Percentiles rank a stretch among this genome's conserved stretches.
phyloP scores from a whole-genome alignment of 805 yeast species.

The Citeromyces matritensis region DNA sequence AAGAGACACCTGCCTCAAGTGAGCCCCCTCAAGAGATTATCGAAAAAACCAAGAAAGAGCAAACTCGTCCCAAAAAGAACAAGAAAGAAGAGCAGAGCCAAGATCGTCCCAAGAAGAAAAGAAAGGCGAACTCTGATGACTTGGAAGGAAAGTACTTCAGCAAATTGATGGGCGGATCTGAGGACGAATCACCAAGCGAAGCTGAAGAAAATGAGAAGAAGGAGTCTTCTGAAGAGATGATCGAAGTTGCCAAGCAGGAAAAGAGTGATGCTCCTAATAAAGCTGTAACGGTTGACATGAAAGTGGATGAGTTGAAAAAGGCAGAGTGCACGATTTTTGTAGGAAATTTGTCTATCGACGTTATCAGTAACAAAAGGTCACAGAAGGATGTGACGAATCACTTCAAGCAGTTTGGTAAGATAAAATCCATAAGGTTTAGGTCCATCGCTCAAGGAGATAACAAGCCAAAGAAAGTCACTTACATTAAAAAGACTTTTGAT shows the following conservation, averaged over 20 bases:
- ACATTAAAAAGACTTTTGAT: conserved; percentile 65
- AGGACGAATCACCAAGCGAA: conserved; percentile 6
- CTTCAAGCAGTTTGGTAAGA: conserved; percentile 35
- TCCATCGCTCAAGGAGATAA: conserved; percentile 82
- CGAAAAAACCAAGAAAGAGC: neutral
- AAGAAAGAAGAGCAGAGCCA: conserved; percentile 8
- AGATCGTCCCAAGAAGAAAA: conserved; percentile 4
- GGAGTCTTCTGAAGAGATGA: conserved; percentile 4
- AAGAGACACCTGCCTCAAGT: too few species aligned
- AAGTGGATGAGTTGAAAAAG: conserved; percentile 61
- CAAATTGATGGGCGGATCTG: conserved; percentile 26
- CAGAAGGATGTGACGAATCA: conserved; percentile 51
- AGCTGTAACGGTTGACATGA: conserved; percentile 42
- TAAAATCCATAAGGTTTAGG: conserved; percentile 78
- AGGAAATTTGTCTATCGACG: conserved; percentile 64
- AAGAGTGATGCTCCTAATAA: conserved; percentile 8
- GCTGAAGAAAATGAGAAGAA: conserved; percentile 6
- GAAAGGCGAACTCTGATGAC: conserved; percentile 26
- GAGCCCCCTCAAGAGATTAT: too few species aligned
- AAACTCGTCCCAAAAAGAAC: conserved; percentile 5
- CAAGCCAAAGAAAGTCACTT: conserved; percentile 86
- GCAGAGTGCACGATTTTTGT: conserved; percentile 79
- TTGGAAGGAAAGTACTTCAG: conserved; percentile 39
- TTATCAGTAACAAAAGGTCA: conserved; percentile 44
- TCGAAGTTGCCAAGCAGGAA: conserved; percentile 7